Conservation (phyloP, 2,329 filamentous ascomycete genomes). For the Bipolaris zeicola region DNA sequence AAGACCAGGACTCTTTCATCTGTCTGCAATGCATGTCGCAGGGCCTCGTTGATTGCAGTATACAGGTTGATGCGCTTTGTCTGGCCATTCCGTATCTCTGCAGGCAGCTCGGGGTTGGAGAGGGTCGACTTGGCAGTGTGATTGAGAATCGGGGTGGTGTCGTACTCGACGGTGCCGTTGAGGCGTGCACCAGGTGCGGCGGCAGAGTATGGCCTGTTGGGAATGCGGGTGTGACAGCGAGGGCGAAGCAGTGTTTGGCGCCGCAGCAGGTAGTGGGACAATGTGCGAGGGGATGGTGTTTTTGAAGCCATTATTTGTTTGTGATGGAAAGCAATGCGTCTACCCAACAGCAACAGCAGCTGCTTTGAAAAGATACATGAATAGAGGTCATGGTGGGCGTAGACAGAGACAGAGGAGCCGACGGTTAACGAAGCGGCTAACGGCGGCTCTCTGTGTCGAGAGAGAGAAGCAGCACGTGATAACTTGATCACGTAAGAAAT, state of each 20-base stretch:
- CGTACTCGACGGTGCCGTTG: constrained; percentile 88
- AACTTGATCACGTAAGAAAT: constrained; percentile 6
- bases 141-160: constrained; percentile 77
- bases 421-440: constrained; percentile 23
- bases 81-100: constrained; percentile 66
- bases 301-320: constrained; percentile 39
- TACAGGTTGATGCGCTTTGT: constrained; percentile 93
- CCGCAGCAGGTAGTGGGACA: constrained; percentile 39
- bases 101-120: constrained; percentile 71
- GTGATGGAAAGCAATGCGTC: not conserved
- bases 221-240: constrained; percentile 27
- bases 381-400: constrained; percentile 13
- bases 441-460: constrained; percentile 20
- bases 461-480: not conserved
- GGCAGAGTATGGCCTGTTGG: constrained; percentile 54
- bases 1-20: constrained; percentile 91
- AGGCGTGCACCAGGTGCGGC: constrained; percentile 63
- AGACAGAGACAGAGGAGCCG: constrained; percentile 14
- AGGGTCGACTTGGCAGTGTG: constrained; percentile 78
- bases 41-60: constrained; percentile 88
- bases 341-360: not conserved
- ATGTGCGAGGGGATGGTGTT: constrained; percentile 38
- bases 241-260: constrained; percentile 35
- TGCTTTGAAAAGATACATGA: not conserved
- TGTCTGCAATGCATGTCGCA: constrained; percentile 78